phyloP scores from a whole-genome alignment of 352 stramenopile genomes.

The Phytophthora hibernalis region DNA sequence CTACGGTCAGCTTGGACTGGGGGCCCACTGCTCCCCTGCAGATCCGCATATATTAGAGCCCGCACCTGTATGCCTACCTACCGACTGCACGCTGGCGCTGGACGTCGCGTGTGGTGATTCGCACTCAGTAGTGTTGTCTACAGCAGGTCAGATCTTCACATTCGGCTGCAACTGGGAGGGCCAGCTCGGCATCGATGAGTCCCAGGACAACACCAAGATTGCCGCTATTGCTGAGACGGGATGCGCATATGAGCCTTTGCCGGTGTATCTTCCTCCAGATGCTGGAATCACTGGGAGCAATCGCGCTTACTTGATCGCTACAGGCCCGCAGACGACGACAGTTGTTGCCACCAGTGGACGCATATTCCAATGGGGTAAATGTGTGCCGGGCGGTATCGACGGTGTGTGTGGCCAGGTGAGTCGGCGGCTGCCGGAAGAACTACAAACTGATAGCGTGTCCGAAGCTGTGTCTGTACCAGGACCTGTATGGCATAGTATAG shows the following conservation, averaged over 20 bases:
- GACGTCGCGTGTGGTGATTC: constrained; percentile 70
- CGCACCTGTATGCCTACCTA: constrained; percentile 25
- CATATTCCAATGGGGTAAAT: constrained; percentile 52
- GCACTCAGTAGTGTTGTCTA: constrained; percentile 70
- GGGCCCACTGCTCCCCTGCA: constrained; percentile 27
- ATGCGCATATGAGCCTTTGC: constrained; percentile 27
- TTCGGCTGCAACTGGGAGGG: constrained; percentile 80
- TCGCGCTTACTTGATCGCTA: constrained; percentile 42
- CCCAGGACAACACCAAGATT: neutral
- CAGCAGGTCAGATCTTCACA: constrained; percentile 49
- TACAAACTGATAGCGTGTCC: constrained; percentile 19
- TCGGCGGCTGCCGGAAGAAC: constrained; percentile 32
- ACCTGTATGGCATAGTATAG: constrained; percentile 48
- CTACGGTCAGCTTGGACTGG: constrained; percentile 69
- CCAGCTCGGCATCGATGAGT: constrained; percentile 67
- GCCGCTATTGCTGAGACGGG: constrained; percentile 18
- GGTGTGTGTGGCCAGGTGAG: constrained; percentile 45
- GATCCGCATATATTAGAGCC: constrained; percentile 37
- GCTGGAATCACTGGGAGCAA: neutral
- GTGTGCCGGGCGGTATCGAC: constrained; percentile 34
- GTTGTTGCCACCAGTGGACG: constrained; percentile 31
- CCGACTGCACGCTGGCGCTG: constrained; percentile 18
- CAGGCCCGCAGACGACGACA: constrained; percentile 33
- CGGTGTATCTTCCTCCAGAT: constrained; percentile 6
- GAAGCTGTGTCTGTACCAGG: neutral